Evolutionary conservation across 805 yeast genomes (phyloP).

Genomic region (Teunomyces cretensis): DNA sequence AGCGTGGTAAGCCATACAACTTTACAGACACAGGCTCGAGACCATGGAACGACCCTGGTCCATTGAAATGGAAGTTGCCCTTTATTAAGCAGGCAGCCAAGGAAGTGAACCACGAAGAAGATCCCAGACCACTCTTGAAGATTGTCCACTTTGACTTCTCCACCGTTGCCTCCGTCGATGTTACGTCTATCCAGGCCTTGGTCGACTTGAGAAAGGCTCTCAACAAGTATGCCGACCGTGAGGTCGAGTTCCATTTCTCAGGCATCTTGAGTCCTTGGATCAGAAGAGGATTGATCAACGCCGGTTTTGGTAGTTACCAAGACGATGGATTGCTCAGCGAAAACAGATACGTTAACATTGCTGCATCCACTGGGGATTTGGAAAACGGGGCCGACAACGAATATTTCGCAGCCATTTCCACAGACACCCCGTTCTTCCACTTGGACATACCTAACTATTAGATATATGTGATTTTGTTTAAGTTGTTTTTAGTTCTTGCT

Average conservation of each 20-base stretch:
- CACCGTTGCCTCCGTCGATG: conserved; percentile 70
- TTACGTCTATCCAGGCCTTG: conserved; percentile 76
- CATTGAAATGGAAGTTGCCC: conserved; percentile 38
- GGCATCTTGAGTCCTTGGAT: conserved; percentile 88
- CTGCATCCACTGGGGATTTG: conserved; percentile 27
- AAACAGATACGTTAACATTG: conserved; percentile 41
- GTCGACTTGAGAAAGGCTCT: conserved; percentile 74
- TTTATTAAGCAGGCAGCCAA: conserved; percentile 20
- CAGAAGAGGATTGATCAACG: conserved; percentile 67
- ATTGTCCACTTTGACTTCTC: conserved; percentile 81
- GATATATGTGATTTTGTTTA: neutral
- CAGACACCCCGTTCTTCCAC: conserved; percentile 76
- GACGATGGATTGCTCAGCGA: conserved; percentile 41
- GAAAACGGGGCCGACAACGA: conserved; percentile 30
- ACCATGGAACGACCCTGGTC: conserved; percentile 93
- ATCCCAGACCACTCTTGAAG: conserved; percentile 64
- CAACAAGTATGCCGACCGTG: conserved; percentile 72
- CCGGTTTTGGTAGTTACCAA: conserved; percentile 70
- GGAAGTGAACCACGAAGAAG: conserved; percentile 15
- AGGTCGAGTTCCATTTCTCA: conserved; percentile 86
- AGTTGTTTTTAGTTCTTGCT: neutral
- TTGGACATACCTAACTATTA: conserved; percentile 65
- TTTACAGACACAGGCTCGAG: conserved; percentile 51
- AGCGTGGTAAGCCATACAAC: conserved; percentile 53
- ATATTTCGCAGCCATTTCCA: conserved; percentile 56